phyloP scores from a whole-genome alignment of 2,329 filamentous ascomycete genomes.

The Moelleriella libera region DNA sequence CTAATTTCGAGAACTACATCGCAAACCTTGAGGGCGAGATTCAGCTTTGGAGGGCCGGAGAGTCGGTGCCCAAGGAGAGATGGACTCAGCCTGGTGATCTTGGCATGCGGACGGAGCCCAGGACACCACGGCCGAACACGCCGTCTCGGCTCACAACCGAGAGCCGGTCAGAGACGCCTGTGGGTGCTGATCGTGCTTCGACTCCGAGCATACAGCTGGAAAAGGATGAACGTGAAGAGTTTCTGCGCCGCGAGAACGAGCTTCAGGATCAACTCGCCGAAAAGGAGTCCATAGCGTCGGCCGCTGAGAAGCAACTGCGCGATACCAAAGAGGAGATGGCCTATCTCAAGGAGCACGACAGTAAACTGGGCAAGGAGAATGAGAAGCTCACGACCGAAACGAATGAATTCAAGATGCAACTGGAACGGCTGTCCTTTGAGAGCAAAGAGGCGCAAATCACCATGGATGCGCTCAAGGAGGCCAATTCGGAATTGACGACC shows the following conservation, averaged over 20 bases:
- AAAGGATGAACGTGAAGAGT: conserved; percentile 95
- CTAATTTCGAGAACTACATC: conserved; percentile 80
- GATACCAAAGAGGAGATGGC: conserved; percentile 77
- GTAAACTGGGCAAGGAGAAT: conserved; percentile 75
- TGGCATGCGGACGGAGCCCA: conserved; percentile 26
- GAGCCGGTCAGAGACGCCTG: conserved; percentile 47
- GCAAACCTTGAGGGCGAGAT: conserved; percentile 73
- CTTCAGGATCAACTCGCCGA: conserved; percentile 93
- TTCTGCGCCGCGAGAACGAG: conserved; percentile 87
- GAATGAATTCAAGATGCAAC: conserved; percentile 90
- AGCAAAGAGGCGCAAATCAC: conserved; percentile 94
- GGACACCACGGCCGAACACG: conserved; percentile 36
- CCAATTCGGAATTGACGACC: conserved; percentile 79
- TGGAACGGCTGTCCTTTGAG: conserved; percentile 91
- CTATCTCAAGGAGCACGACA: conserved; percentile 74
- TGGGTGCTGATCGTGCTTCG: conserved; percentile 64
- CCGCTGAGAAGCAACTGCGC: conserved; percentile 65
- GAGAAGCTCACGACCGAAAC: conserved; percentile 74
- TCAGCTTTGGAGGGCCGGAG: conserved; percentile 74
- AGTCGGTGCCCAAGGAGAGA: conserved; percentile 73
- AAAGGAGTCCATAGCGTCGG: conserved; percentile 68
- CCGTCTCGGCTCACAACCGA: conserved; percentile 37
- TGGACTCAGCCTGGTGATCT: conserved; percentile 57
- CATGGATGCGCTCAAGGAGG: conserved; percentile 94
- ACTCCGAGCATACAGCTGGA: conserved; percentile 83